Base-by-base conservation (phyloP, 2,329 filamentous ascomycete species). In the Bipolaris victoriae region DNA sequence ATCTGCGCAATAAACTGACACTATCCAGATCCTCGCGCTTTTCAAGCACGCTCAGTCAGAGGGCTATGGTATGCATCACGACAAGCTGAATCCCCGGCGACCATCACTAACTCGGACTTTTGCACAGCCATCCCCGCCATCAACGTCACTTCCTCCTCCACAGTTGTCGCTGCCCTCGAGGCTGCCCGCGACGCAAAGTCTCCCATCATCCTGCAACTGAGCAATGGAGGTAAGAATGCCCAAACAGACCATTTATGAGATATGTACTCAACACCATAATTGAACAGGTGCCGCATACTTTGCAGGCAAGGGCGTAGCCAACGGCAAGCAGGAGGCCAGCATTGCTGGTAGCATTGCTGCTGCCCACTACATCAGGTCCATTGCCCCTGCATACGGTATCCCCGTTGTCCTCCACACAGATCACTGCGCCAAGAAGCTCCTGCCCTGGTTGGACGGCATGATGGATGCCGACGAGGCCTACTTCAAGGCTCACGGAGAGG, bases 401-500 rank as follows among this genome's bases (percentile, higher is more conserved):
- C 94, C 94, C 31, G 72, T 74, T 73, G 64, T 98, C 72, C 88
- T 98, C 59, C 67, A 66, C 54, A 62, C 63, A 29, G 52, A 57
- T 36, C 55, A 57, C 44, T 57, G 55, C 49, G 54, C 54, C 49
- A 57, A 57, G 90, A 98, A 98, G 89, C 91, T 98, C 58, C 88
- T 98, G 56, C 95, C 95, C 62, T 98, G 94, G 94, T 84, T 98
- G 77, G 57, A 97, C 75, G 61, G 70, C 49, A 72, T 72, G 70
- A 81, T 98, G 70, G 92, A 95, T 64, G 94, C 89, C 70, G 95
- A 98, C 75, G 95, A 98, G 87, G 85, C 83, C 60, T 94, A 93
- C 85, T 97, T 96, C 90, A 96, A 97, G 89, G 79, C 87, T 77
- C 87, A 94, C 78, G 90, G 90, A 81, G 57, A 62, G 43, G 61